Base-by-base conservation (phyloP, 2,329 filamentous ascomycete genomes). In the Nemania sp. region DNA sequence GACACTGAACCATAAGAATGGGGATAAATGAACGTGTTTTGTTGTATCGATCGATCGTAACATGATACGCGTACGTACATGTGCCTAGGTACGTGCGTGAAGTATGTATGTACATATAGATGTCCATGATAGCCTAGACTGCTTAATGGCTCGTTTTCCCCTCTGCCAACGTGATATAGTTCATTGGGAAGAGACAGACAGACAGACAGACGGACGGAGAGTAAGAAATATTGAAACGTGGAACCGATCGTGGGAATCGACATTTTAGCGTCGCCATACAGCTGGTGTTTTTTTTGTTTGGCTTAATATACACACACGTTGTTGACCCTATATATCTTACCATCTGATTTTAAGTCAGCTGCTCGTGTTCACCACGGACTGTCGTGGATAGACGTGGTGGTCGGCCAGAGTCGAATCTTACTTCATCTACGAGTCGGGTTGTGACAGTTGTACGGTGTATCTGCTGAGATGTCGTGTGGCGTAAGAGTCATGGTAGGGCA, bases 361-460 rank as follows among this genome's bases (percentile, higher is more conserved):
- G 43, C 40, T 47, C 45, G 21, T 17, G 12, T 25, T 57, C 17
- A 15, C 42, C 39, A 21, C 35, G 21, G 10, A 12, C 21, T 57
- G 52, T 52, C 39, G 20, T 47, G 35, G 48, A 54, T 25, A 17
- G 32, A 52, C 40, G 32, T 18, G 42, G 15, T 51, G 51, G 50
- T 40, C 49, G 54, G 21, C 43, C 45, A 32, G 48, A 32, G 40
- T 35, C 13, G 37, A 34, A 35, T 40, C n/a, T 46, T 51, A 52
- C 40, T 34, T 35, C 18, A 45, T 51, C 46, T 59, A 64, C 56
- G 59, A 62, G 59, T 62, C 52, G 52, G 29, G 25, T 21, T 57
- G 34, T 34, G 20, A 46, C 50, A 32, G 51, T 54, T 21, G 29
- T 25, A 3, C 25, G 25, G 25, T 29, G 25, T 29, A 29, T 7